Percentiles rank a stretch among this genome's conserved stretches.
These are phyloP conservation scores for Phoenix dactylifera DNA, from an alignment of 176 grass and related monocot species.

Conservation along the genomic window DNA sequence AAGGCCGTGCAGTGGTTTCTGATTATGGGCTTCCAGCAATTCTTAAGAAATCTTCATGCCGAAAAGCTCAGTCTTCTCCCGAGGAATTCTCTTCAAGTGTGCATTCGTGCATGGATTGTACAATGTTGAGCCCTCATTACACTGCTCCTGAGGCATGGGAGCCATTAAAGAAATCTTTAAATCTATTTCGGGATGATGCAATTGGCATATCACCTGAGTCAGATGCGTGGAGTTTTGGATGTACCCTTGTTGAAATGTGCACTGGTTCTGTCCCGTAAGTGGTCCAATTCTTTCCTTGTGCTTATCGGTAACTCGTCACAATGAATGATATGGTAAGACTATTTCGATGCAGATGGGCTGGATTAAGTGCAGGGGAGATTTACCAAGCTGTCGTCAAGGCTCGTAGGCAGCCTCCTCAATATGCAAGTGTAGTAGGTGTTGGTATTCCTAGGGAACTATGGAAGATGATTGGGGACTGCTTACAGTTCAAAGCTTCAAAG, in stretches of 20 bases:
- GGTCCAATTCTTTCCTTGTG: slow-evolving; percentile 37
- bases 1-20: slow-evolving; percentile 61
- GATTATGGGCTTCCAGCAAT: slow-evolving; percentile 95
- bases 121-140: slow-evolving; percentile 83
- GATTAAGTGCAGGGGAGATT: slow-evolving; percentile 84
- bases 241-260: slow-evolving; percentile 99
- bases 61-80: slow-evolving; percentile 30
- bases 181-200: slow-evolving; percentile 77
- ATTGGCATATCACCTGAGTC: slow-evolving; percentile 77
- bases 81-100: slow-evolving; percentile 49
- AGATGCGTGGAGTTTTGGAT: slow-evolving; percentile 99
- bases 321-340: slow-evolving; percentile 26
- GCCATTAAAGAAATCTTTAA: slow-evolving; percentile 67
- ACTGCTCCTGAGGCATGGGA: slow-evolving; percentile 98
- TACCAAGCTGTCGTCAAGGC: slow-evolving; percentile 75
- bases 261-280: slow-evolving; percentile 99
- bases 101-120: slow-evolving; percentile 63
- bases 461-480: slow-evolving; percentile 99
- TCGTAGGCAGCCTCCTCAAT: slow-evolving; percentile 84
- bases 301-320: slow-evolving; percentile 27
- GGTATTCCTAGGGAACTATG: slow-evolving; percentile 94
- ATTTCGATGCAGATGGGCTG: slow-evolving; percentile 85
- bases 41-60: slow-evolving; percentile 69
- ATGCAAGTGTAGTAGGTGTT: slow-evolving; percentile 93
- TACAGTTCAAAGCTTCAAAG: slow-evolving; percentile 70